Conservation (phyloP, 345 rosid genomes). For the Boechera stricta region DNA sequence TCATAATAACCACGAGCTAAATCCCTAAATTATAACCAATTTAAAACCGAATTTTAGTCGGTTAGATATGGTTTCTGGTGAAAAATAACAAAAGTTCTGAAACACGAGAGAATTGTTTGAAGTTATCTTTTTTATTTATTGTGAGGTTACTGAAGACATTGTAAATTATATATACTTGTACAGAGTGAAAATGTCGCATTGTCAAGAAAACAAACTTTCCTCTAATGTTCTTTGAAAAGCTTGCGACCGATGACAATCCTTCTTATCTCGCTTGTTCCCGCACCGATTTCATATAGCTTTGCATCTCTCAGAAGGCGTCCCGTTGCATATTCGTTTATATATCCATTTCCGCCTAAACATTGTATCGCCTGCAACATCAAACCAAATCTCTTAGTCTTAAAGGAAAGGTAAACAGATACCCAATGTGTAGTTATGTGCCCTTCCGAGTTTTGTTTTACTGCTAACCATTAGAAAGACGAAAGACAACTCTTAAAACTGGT, state of each 20-base stretch:
- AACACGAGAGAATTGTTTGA: not conserved
- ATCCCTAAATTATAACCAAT: no score
- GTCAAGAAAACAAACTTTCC: conserved; percentile 1
- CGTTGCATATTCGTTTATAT: conserved; percentile 83
- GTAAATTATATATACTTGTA: conserved; percentile 3
- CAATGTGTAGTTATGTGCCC: not conserved
- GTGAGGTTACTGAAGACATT: not conserved
- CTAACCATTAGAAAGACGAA: not conserved
- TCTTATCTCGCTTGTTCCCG: conserved; percentile 97
- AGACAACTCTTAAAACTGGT: not conserved
- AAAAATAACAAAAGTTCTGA: not conserved
- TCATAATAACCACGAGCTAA: no score
- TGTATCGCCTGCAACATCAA: conserved; percentile 81
- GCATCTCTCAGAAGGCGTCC: conserved; percentile 96
- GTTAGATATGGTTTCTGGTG: not conserved
- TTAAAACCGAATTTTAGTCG: not conserved
- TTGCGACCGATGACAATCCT: conserved; percentile 88
- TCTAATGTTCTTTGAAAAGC: conserved; percentile 74
- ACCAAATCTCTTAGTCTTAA: conserved; percentile 19
- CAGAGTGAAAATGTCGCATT: conserved; percentile 13
- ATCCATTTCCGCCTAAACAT: conserved; percentile 96
- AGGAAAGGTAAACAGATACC: not conserved
- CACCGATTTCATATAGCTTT: conserved; percentile 91
- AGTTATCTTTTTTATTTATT: not conserved
- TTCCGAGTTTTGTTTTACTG: not conserved